A percentile compares a stretch with the other conserved stretches of the same genome.
phyloP scores from a whole-genome alignment of 495 filamentous ascomycete species.

The Extremus antarcticus region DNA sequence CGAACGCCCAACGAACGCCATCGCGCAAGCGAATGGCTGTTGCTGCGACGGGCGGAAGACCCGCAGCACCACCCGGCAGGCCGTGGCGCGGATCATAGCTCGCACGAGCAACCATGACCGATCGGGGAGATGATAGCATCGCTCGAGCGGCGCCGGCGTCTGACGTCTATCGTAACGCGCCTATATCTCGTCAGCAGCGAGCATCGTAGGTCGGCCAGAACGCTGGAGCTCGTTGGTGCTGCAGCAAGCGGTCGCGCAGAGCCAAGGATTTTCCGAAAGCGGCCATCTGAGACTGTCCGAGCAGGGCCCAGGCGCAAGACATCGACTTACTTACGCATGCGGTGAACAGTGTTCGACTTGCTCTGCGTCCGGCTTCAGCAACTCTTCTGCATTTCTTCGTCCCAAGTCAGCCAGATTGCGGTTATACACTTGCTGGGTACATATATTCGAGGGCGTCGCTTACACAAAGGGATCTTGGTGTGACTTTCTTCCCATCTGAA shows the following conservation, averaged over 20 bases:
- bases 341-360: constrained; percentile 12
- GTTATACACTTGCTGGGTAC: background rate
- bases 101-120: constrained; percentile 8
- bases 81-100: constrained; percentile 16
- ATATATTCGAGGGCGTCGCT: constrained; percentile 3
- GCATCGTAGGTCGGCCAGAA: background rate
- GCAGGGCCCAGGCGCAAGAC: constrained; percentile 17
- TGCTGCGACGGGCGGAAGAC: background rate
- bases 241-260: background rate
- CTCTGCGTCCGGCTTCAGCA: constrained; percentile 1
- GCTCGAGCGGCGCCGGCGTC: background rate
- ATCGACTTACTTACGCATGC: constrained; percentile 16
- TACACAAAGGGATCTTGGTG: constrained; percentile 22
- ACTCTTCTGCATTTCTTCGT: background rate
- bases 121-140: constrained; percentile 8
- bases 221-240: background rate
- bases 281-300: constrained; percentile 19
- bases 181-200: background rate
- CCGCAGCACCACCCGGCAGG: constrained; percentile 9
- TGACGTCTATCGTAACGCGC: constrained; percentile 4
- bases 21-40: background rate
- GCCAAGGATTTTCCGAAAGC: constrained; percentile 17
- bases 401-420: background rate
- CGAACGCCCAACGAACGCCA: background rate
- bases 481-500: constrained; percentile 8